Conservation (phyloP, 208 protist species). For the Acanthamoeba lenticulata region DNA sequence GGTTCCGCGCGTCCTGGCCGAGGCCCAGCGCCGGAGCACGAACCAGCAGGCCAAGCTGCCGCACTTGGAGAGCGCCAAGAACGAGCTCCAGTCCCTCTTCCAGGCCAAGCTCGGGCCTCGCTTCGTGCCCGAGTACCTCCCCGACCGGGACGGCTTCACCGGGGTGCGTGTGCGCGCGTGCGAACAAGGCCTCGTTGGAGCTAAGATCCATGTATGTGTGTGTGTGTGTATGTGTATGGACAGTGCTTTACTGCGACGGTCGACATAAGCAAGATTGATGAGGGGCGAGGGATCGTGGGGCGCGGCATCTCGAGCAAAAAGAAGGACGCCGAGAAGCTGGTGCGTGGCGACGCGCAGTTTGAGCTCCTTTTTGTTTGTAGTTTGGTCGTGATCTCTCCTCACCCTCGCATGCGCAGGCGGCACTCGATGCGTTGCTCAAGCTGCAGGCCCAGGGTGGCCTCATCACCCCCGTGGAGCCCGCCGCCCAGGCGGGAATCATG, state of each 20-base stretch:
- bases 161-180: too few relatives aligned
- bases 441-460: neutral
- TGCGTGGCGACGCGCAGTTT: too few relatives aligned
- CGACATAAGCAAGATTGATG: neutral
- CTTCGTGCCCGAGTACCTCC: neutral
- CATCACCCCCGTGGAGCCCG: neutral
- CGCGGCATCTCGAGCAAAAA: neutral
- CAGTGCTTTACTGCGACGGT: too few relatives aligned
- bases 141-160: neutral
- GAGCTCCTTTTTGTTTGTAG: neutral
- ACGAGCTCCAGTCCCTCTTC: neutral
- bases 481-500: neutral
- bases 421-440: neutral
- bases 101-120: neutral
- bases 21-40: too few relatives aligned
- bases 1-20: too few relatives aligned
- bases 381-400: neutral
- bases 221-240: neutral
- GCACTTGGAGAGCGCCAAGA: neutral
- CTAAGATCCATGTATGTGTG: neutral
- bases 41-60: too few relatives aligned
- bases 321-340: constrained; percentile 32
- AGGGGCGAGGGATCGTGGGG: neutral
- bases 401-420: neutral
- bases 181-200: too few relatives aligned